phyloP scores from a whole-genome alignment of 2,329 filamentous ascomycete genomes.

The Macrophomina pseudophaseolina region DNA sequence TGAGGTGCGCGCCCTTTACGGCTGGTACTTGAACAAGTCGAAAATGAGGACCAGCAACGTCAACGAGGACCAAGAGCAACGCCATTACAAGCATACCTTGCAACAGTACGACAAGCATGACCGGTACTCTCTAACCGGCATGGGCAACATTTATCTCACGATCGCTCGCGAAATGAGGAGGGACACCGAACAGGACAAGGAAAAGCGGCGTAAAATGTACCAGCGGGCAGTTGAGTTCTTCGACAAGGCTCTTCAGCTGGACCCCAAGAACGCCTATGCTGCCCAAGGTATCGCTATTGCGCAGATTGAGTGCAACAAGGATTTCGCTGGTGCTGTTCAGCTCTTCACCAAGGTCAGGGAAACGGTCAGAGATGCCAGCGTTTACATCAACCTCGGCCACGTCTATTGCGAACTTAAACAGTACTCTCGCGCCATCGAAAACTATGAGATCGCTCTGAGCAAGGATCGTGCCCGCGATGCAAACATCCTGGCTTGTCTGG shows the following conservation, averaged over 20 bases:
- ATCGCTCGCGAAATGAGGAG: slow-evolving; percentile 93
- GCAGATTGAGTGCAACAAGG: slow-evolving; percentile 91
- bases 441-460: slow-evolving; percentile 83
- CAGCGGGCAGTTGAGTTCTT: slow-evolving; percentile 96
- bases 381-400: slow-evolving; percentile 93
- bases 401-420: slow-evolving; percentile 90
- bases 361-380: slow-evolving; percentile 83
- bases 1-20: slow-evolving; percentile 90
- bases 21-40: slow-evolving; percentile 91
- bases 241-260: slow-evolving; percentile 94
- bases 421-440: slow-evolving; percentile 89
- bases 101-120: slow-evolving; percentile 97
- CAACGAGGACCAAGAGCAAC: slow-evolving; percentile 86
- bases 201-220: slow-evolving; percentile 86
- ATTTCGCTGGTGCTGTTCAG: slow-evolving; percentile 78
- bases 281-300: slow-evolving; percentile 96
- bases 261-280: slow-evolving; percentile 93
- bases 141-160: slow-evolving; percentile 93
- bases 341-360: slow-evolving; percentile 92
- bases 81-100: slow-evolving; percentile 95
- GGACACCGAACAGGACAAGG: slow-evolving; percentile 85
- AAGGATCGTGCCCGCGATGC: slow-evolving; percentile 81
- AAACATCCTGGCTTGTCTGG: slow-evolving; percentile 81
- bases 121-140: slow-evolving; percentile 91
- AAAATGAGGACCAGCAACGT: slow-evolving; percentile 83